Evolutionary conservation across 2,329 filamentous ascomycete species (phyloP).

Genomic region (Capronia epimyces): DNA sequence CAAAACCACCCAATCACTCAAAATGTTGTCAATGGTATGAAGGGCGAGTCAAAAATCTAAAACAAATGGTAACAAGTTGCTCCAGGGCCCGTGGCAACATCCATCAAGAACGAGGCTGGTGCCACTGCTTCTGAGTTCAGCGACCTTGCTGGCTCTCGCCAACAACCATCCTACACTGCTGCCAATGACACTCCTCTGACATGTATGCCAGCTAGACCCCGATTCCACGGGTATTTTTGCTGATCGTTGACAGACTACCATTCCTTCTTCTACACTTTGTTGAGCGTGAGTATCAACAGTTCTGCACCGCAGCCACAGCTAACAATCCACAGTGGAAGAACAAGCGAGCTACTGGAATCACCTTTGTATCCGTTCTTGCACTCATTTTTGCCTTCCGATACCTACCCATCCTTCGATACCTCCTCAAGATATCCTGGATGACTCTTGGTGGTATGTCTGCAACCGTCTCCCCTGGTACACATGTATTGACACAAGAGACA

Average conservation of each 20-base stretch:
- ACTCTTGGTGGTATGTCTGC: conserved; percentile 51
- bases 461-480: not conserved
- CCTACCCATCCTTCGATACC: conserved; percentile 57
- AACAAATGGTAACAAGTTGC: conserved; percentile 1
- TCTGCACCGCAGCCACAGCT: conserved; percentile 1
- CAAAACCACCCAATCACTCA: conserved; percentile 48
- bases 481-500: conserved; percentile 16
- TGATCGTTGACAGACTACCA: conserved; percentile 51
- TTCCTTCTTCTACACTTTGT: conserved; percentile 60
- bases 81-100: conserved; percentile 53
- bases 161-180: conserved; percentile 50
- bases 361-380: conserved; percentile 51
- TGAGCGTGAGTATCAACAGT: conserved; percentile 47
- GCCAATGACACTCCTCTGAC: conserved; percentile 59
- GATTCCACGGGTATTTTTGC: not conserved
- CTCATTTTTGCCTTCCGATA: conserved; percentile 61
- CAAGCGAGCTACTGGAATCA: conserved; percentile 58
- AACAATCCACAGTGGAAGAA: conserved; percentile 53
- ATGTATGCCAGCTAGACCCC: conserved; percentile 38
- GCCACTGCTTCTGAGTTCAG: conserved; percentile 55
- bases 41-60: not conserved
- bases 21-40: conserved; percentile 33
- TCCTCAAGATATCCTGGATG: conserved; percentile 56
- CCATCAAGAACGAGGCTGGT: conserved; percentile 51
- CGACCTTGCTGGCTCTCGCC: conserved; percentile 52